These are phyloP conservation scores for Kalanchoe fedtschenkoi DNA, from an alignment of 164 flowering plant genomes.

Conservation along the genomic window DNA sequence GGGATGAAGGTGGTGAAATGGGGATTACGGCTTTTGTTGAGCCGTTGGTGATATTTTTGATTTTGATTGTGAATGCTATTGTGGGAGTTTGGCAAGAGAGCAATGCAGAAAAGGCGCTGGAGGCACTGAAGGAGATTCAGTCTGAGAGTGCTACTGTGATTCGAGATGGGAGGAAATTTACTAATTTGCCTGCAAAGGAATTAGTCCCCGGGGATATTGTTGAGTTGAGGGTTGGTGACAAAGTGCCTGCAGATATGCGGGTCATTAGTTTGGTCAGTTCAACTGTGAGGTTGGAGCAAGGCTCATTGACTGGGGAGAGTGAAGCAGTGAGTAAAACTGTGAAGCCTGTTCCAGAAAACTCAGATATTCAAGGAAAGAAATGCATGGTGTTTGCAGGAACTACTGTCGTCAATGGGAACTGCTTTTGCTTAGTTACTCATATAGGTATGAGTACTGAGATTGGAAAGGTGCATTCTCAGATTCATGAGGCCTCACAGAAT, in stretches of 20 bases:
- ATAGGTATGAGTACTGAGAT: constrained; percentile 42
- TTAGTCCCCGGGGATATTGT: constrained; percentile 52
- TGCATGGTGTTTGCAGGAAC: constrained; percentile 55
- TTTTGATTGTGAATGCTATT: constrained; percentile 40
- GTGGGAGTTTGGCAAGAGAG: constrained; percentile 61
- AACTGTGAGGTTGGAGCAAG: constrained; percentile 44
- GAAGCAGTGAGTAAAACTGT: constrained; percentile 39
- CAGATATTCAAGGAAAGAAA: constrained; percentile 45
- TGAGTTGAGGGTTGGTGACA: constrained; percentile 43
- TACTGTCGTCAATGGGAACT: constrained; percentile 42
- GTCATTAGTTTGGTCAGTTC: constrained; percentile 39
- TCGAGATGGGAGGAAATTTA: constrained; percentile 20
- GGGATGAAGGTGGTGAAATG: constrained; percentile 39
- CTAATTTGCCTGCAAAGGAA: constrained; percentile 34
- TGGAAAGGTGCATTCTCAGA: constrained; percentile 42
- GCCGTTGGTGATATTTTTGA: constrained; percentile 49
- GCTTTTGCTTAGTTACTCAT: constrained; percentile 34
- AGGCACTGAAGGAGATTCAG: constrained; percentile 50
- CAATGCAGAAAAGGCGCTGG: constrained; percentile 53
- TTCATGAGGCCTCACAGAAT: constrained; percentile 36
- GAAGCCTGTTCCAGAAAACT: constrained; percentile 27
- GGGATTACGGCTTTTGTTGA: constrained; percentile 47
- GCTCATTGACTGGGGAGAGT: constrained; percentile 54
- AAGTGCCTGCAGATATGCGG: constrained; percentile 50
- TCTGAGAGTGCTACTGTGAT: constrained; percentile 33